These are phyloP conservation scores for Hirsutella minnesotensis DNA, from an alignment of 2,329 filamentous ascomycete genomes.

Conservation along the genomic window DNA sequence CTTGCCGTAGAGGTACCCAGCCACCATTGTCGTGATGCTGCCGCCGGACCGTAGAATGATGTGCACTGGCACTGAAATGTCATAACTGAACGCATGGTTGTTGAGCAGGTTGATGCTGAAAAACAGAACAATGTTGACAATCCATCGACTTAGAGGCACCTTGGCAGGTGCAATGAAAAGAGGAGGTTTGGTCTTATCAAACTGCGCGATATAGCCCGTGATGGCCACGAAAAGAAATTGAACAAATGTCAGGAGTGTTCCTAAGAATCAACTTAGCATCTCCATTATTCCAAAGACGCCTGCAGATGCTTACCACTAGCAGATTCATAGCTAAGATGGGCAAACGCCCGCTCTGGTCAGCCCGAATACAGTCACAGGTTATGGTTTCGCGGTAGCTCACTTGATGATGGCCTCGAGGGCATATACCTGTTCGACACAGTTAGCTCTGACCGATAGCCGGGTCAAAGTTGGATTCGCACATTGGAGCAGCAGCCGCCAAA, in stretches of 20 bases:
- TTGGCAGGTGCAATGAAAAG: slow-evolving; percentile 66
- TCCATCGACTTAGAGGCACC: slow-evolving; percentile 76
- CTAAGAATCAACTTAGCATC: slow-evolving; percentile 26
- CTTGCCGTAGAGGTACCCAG: slow-evolving; percentile 81
- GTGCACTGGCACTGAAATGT: slow-evolving; percentile 91
- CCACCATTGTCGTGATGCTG: slow-evolving; percentile 87
- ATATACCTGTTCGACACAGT: slow-evolving; percentile 57
- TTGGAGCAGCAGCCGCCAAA: slow-evolving; percentile 95
- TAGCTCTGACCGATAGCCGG: background rate
- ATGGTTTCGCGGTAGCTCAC: slow-evolving; percentile 37
- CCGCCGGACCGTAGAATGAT: slow-evolving; percentile 94
- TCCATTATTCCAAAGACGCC: background rate
- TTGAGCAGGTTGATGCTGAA: slow-evolving; percentile 92
- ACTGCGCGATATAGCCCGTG: slow-evolving; percentile 64
- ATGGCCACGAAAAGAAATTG: slow-evolving; percentile 78
- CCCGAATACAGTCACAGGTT: background rate
- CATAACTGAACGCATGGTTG: slow-evolving; percentile 94
- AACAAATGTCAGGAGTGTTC: slow-evolving; percentile 77
- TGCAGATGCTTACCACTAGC: slow-evolving; percentile 53
- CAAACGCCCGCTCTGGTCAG: background rate
- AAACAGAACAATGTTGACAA: slow-evolving; percentile 81
- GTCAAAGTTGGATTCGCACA: slow-evolving; percentile 35
- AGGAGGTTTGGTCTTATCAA: slow-evolving; percentile 54
- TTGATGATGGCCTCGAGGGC: slow-evolving; percentile 91
- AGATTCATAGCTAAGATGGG: slow-evolving; percentile 69